A percentile compares a stretch with the other conserved stretches of the same genome.
Conservation (phyloP, 495 filamentous ascomycete genomes). For the Xylaria intraflava region DNA sequence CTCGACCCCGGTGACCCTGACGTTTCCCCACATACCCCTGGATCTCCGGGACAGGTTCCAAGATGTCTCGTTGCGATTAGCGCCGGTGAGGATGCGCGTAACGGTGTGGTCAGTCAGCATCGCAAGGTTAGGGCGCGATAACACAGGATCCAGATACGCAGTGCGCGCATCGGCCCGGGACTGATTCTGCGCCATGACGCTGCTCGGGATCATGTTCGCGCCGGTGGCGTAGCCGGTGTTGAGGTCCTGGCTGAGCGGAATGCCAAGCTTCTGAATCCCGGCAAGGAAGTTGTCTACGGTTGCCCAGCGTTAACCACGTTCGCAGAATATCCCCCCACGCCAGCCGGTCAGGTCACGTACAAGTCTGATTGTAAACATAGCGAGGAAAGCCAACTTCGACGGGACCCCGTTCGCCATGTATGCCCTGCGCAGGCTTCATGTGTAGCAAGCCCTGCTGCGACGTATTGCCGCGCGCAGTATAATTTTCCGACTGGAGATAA, state of each 20-base stretch:
- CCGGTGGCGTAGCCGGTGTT: constrained; percentile 44
- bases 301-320: constrained; percentile 5
- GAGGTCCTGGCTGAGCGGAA: constrained; percentile 39
- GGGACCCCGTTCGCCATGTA: constrained; percentile 35
- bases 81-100: constrained; percentile 30
- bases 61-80: constrained; percentile 13
- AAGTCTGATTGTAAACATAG: constrained; percentile 42
- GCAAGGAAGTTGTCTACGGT: constrained; percentile 44
- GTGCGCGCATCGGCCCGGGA: constrained; percentile 46
- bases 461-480: constrained; percentile 10
- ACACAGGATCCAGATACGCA: constrained; percentile 38
- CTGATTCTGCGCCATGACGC: constrained; percentile 39
- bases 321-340: background rate
- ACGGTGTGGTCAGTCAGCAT: constrained; percentile 41
- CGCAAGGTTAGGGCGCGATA: constrained; percentile 39
- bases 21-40: background rate
- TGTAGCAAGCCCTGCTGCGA: constrained; percentile 26
- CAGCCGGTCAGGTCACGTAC: constrained; percentile 22
- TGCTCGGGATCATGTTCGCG: constrained; percentile 40
- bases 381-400: constrained; percentile 49
- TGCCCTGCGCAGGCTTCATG: constrained; percentile 31
- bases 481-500: constrained; percentile 13
- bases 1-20: constrained; percentile 1
- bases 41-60: constrained; percentile 24
- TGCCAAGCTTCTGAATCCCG: constrained; percentile 43